Evolutionary conservation across 1,284 basidiomycete species (phyloP), one percentile per base, ranked within the genome.

Genomic region (Sporisorium iseilematis-ciliati): DNA sequence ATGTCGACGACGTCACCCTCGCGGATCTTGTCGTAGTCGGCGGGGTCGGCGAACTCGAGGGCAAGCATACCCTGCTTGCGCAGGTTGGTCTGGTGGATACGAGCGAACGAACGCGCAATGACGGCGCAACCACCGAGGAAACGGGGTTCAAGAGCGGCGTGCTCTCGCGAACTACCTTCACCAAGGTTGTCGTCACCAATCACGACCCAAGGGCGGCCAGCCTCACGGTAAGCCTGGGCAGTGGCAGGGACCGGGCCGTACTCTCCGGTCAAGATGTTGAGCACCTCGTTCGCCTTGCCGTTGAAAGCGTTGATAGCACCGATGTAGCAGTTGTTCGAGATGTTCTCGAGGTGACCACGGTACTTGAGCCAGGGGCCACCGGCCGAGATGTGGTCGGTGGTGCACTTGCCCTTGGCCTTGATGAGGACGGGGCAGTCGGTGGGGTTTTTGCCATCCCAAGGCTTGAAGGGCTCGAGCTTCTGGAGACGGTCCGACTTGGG

Each of bases 331-430:
- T 98, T 98, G 87, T 97, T 93, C 40, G 94, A 97, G 86, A 98
- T 99, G 90, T 99, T 98, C 87, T 97, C 90, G 83, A 99, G 91
- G 88, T 98, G 96, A 78, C 96, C 96, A 89, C 96, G 93, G 90
- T 95, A 98, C 88, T 97, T 97, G 88, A 98, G 90, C 96, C 96
- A 99, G 49, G 96, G 96, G 66, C 96, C 96, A 89, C 95, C 96
- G 86, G 94, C 94, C 72, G 92, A 93, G 86, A 97, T 86, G 83
- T 82, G 81, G 76, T 89, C 88, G 73, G 88, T 89, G 75, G 88
- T 98, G 92, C 97, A 99, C 90, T 99, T 99, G 90, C 97, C 97
- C 89, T 92, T 89, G 77, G 94, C 96, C 90, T 99, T 98, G 90
- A 99, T 98, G 84, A 99, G 89, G 76, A 99, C 89, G 46, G 95